Evolutionary conservation across 768 basidiomycete genomes (phyloP).

Genomic region (Dictyophora rubrovolvata): DNA sequence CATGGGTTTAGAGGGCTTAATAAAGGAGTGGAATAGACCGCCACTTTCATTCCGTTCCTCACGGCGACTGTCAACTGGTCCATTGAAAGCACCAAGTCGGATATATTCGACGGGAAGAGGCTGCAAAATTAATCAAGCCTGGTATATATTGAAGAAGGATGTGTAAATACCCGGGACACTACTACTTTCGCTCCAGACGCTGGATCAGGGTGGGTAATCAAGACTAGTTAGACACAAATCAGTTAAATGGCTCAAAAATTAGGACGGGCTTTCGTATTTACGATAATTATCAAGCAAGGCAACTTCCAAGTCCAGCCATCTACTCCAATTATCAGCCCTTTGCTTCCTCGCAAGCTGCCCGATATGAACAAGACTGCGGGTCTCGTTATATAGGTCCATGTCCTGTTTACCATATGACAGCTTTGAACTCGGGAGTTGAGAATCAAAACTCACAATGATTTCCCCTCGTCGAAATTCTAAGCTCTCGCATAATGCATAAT

Average conservation of each 20-base stretch:
- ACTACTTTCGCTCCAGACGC: slow-evolving; percentile 40
- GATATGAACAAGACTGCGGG: slow-evolving; percentile 58
- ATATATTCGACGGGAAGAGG: slow-evolving; percentile 74
- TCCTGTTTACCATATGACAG: slow-evolving; percentile 43
- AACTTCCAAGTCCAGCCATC: slow-evolving; percentile 61
- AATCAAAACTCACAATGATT: slow-evolving; percentile 51
- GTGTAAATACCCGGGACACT: slow-evolving; percentile 49
- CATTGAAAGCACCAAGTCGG: slow-evolving; percentile 56
- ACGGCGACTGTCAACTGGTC: slow-evolving; percentile 49
- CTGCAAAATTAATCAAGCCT: slow-evolving; percentile 25
- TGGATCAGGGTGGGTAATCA: slow-evolving; percentile 54
- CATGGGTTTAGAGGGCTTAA: slow-evolving; percentile 41
- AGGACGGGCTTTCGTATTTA: too few species aligned
- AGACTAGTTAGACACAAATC: slow-evolving; percentile 44
- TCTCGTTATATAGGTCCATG: slow-evolving; percentile 70
- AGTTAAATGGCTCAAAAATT: too few species aligned
- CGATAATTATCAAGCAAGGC: slow-evolving; percentile 71
- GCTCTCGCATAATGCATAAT: slow-evolving; percentile 72
- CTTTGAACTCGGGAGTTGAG: not conserved
- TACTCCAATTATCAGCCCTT: slow-evolving; percentile 54
- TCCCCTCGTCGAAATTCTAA: slow-evolving; percentile 69
- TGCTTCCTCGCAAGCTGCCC: slow-evolving; percentile 52
- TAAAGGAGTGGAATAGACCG: slow-evolving; percentile 43
- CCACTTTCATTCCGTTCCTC: slow-evolving; percentile 48
- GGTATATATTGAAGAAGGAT: not conserved